Base-by-base conservation (phyloP, 163 green algal species). In the Chloromonas sp. region DNA sequence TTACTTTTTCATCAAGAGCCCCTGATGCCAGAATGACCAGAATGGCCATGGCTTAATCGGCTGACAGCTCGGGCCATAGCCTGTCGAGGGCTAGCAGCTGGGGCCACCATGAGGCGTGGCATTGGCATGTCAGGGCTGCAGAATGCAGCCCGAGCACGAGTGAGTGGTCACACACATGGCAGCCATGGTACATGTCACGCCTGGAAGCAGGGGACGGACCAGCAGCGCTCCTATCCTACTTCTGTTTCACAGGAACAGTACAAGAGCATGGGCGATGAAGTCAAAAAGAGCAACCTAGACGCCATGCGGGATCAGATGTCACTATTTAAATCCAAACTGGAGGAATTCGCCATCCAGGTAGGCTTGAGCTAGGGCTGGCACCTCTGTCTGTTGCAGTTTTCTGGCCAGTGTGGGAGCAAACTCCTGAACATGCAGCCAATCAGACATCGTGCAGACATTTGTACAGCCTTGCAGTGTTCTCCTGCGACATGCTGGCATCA, bases 281-380 rank as follows among this genome's bases (percentile, higher is more conserved):
- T 92, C 14, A 88, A 89, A 14, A 88, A 89, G 60, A 89, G 82
- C 79, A 89, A 80, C 60, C 83, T 91, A 77, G 89, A 95, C 60
- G 86, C 94, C 58, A 96, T 98, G 93, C 90, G 90, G 57, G 89
- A 93, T 5, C 95, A 98, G 88, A 91, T 99, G 87, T 83, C 84
- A 0, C 85, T 88, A 0, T 98, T 99, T 89, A 95, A 96, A 78
- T 79, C 84, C 8, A 95, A 91, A 58, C 88, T 99, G 60, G 94
- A 98, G 86, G 91, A 97, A 60, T 98, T 98, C 93, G 95, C 95
- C 66, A 74, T 74, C 5, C 5, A 74, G 66, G 66, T 74, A 74
- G 66, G 36, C 36, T 36, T 36, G 36, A 36, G 36, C 36, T 36
- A 36, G 36, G 36, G 36, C 36, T 36, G 36, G 36, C 36, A 36